These are phyloP conservation scores for Withania somnifera DNA, from an alignment of 305 asterid genomes.

Conservation along the genomic window DNA sequence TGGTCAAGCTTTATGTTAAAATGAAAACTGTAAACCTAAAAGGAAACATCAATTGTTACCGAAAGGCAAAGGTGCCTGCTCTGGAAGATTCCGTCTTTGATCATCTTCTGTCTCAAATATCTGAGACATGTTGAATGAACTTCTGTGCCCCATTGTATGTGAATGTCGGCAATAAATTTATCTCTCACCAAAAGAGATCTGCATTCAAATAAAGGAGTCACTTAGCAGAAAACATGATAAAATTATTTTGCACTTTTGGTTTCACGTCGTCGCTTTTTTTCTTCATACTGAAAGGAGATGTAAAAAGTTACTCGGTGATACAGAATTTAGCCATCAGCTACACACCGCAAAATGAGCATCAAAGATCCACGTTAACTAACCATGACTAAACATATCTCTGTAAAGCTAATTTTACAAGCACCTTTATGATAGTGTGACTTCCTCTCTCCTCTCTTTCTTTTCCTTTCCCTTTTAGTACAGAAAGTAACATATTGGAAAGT, in stretches of 20 bases:
- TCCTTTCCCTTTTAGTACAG: not conserved
- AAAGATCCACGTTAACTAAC: not conserved
- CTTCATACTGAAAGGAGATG: not conserved
- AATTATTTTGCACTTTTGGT: not conserved
- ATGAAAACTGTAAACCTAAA: not conserved
- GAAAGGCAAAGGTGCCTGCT: conserved; percentile 19
- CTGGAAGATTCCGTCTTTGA: conserved; percentile 23
- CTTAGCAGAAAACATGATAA: not conserved
- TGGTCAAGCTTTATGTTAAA: not conserved
- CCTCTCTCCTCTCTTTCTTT: no score
- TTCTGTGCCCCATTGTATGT: conserved; percentile 25
- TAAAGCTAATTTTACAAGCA: no score
- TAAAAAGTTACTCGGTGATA: not conserved
- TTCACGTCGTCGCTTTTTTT: not conserved
- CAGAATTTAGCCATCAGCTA: not conserved
- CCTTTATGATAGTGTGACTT: no score
- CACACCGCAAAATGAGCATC: not conserved
- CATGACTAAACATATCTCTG: not conserved
- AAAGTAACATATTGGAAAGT: not conserved
- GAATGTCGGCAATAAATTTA: not conserved
- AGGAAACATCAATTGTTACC: conserved; percentile 12
- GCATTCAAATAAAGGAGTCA: not conserved
- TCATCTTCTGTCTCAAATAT: conserved; percentile 24
- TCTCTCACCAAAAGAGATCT: not conserved
- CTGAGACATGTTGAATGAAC: conserved; percentile 19